Conservation (phyloP, 2,329 filamentous ascomycete genomes). For the Pseudocercospora musae region DNA sequence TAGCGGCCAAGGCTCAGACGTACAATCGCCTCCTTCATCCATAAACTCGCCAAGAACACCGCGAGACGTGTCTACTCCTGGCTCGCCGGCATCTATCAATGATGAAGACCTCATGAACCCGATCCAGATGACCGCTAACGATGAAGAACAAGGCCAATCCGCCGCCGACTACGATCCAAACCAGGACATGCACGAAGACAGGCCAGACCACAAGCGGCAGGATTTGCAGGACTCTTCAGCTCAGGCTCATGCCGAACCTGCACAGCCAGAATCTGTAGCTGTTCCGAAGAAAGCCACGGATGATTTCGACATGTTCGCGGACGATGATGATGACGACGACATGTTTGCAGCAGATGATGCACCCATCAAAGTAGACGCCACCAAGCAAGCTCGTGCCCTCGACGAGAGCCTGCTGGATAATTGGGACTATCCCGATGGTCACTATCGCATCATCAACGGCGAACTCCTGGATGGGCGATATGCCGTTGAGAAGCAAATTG, state of each 20-base stretch:
- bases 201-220: conserved; percentile 31
- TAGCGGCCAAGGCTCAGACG: conserved; percentile 25
- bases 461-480: conserved; percentile 88
- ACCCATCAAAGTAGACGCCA: conserved; percentile 41
- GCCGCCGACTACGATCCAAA: conserved; percentile 91
- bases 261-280: background rate
- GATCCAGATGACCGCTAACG: conserved; percentile 28
- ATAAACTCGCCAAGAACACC: conserved; percentile 38
- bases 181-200: conserved; percentile 80
- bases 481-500: conserved; percentile 80
- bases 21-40: conserved; percentile 29
- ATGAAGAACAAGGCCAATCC: conserved; percentile 70
- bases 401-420: conserved; percentile 81
- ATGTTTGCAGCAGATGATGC: conserved; percentile 74
- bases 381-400: conserved; percentile 55
- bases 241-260: conserved; percentile 25
- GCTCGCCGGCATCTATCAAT: conserved; percentile 38
- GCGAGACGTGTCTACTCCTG: conserved; percentile 26
- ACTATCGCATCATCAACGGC: conserved; percentile 91
- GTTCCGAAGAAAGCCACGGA: conserved; percentile 12
- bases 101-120: conserved; percentile 40
- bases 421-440: conserved; percentile 89
- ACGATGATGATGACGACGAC: conserved; percentile 64
- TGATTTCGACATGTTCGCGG: conserved; percentile 62
- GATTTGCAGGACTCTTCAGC: conserved; percentile 26